Evolutionary conservation across 164 flowering plant genomes (phyloP), one percentile per base, ranked within the genome.

Genomic region (Berberis thunbergii): DNA sequence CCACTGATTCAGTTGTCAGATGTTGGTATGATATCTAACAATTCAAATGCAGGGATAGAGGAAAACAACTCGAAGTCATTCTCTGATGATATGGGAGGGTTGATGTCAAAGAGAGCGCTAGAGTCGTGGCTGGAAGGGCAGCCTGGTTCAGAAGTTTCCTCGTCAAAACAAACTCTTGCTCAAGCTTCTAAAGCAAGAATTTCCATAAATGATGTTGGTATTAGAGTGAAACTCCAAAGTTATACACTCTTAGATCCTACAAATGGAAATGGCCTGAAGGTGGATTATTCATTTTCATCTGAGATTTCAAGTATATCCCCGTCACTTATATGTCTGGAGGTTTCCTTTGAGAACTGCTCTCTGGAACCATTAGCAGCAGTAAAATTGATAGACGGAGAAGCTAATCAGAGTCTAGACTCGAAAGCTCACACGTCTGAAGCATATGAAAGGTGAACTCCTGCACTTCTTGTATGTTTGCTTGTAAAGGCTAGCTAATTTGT

Each of bases 111-210:
- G 58, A 74, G 70, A 64, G 79, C 86, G 63, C 76, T 93, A 26
- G 97, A 93, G 59, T 84, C 97, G 52, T 94, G 98, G 97, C 71
- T 94, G 76, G 81, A 76, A 69, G 96, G 89, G 63, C 87, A 82
- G 75, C 81, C 86, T 69, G 64, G 64, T 69, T 73, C 87, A 52
- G 79, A 64, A 46, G 54, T 54, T 13, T 73, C 72, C 62, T 61
- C 75, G 63, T 76, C 85, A 46, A 73, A 68, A 63, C 68, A 50
- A 68, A 66, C 66, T 78, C 66, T 66, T 54, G 66, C 62, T 3
- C 73, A 45, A 12, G 70, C 66, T 64, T 81, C 92, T 73, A 75
- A 81, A 11, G 96, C 92, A 64, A 81, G 89, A 73, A 86, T 94
- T 49, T 80, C 85, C 58, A 72, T 88, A 50, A 81, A 82, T 64